Evolutionary conservation across 2,329 filamentous ascomycete species (phyloP), one percentile per base, ranked within the genome.

Genomic region (Aureobasidium sp.): DNA sequence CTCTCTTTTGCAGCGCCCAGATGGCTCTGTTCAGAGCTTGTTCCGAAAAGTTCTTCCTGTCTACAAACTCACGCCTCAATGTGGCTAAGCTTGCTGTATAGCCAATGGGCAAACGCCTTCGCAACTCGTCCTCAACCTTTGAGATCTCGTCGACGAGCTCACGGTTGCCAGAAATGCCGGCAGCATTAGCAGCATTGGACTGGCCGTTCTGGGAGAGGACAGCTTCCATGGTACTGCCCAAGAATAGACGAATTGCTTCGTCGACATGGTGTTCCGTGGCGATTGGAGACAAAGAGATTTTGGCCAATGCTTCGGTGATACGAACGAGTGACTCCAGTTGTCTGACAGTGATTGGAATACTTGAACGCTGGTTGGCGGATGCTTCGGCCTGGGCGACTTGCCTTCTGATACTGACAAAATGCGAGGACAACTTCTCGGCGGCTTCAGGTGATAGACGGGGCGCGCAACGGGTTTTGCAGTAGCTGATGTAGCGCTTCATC

Each of bases 311-410:
- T 74, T 99, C 94, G 3, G 92, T 95, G 70, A 99, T 97, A 72
- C 94, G 93, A 65, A 97, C 89, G 67, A 99, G 96, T 69, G 93
- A 93, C 76, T 99, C 94, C 6, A 99, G 84, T 73, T 99, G 94
- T 73, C 94, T 91, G 57, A 99, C 90, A 0, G 94, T 99, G 74
- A 99, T 99, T 57, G 94, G 94, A 69, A 99, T 97, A 25, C 89
- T 94, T 7, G 90, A 96, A 21, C 94, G 88, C 44, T 89, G 83
- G 74, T 97, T 96, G 65, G 92, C 88, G 70, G 96, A 89, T 48
- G 95, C 81, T 74, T 99, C 94, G 1, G 90, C 87, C 29, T 90
- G 88, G 73, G 96, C 93, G 7, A 99, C 91, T 76, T 97, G 93
- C 65, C 90, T 87, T 62, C 94, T 86, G 74, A 99, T 97, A 65